These are phyloP conservation scores for Penicillium palitans DNA, from an alignment of 2,329 filamentous ascomycete genomes.

Conservation along the genomic window DNA sequence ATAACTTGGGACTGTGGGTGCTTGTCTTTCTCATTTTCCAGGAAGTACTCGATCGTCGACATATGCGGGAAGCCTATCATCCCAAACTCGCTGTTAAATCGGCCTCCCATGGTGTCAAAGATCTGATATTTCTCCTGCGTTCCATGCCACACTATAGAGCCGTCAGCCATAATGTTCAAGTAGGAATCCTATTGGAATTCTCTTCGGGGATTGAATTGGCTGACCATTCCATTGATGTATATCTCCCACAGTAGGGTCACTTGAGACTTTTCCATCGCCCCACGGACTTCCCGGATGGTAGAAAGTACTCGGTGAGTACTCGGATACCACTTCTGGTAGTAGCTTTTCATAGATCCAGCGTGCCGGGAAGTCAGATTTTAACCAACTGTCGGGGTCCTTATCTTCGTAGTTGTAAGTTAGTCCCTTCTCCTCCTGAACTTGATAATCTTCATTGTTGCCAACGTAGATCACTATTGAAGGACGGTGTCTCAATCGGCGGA, in stretches of 20 bases:
- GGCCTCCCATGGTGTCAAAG: not conserved
- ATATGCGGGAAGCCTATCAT: not conserved
- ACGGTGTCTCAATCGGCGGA: too few species aligned
- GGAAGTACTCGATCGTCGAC: not conserved
- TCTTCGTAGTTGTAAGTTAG: too few species aligned
- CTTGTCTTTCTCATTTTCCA: not conserved
- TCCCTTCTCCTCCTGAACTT: too few species aligned
- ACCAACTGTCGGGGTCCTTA: too few species aligned
- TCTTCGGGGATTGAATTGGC: not conserved
- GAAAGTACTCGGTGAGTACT: too few species aligned
- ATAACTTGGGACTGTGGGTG: not conserved
- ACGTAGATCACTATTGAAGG: too few species aligned
- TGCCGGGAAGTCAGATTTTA: too few species aligned
- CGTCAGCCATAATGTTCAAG: not conserved
- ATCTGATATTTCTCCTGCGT: not conserved
- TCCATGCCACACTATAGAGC: not conserved
- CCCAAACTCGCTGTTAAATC: not conserved
- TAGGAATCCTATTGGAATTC: too few species aligned
- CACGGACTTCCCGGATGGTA: not conserved
- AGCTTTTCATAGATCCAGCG: too few species aligned
- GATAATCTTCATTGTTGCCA: too few species aligned
- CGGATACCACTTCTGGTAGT: too few species aligned
- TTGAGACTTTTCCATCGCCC: not conserved
- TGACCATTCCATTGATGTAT: not conserved
- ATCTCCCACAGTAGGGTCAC: not conserved